Conservation (phyloP, 371 early-diverging fungal species). For the Lichtheimia hyalospora region DNA sequence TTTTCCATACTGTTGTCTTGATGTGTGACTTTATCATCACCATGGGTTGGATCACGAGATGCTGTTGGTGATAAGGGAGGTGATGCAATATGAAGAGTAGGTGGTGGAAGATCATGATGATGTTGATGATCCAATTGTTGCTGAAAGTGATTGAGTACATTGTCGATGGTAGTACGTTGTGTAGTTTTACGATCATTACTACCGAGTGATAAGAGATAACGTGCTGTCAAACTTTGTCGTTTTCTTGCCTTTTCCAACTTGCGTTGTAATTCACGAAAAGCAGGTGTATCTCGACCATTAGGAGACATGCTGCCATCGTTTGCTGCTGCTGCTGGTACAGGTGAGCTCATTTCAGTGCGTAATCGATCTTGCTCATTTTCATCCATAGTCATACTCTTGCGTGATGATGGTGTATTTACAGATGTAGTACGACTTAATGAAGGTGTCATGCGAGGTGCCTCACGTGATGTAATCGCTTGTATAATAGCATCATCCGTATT, state of each 20-base stretch:
- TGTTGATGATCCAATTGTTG: not conserved
- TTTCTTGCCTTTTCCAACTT: slow-evolving; percentile 40
- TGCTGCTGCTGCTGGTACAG: not conserved
- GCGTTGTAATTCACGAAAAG: slow-evolving; percentile 27
- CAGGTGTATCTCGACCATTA: slow-evolving; percentile 13
- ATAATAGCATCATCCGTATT: slow-evolving; percentile 42
- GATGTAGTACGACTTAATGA: slow-evolving; percentile 37
- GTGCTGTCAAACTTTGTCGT: slow-evolving; percentile 46
- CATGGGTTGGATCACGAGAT: too few relatives aligned
- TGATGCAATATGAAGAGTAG: too few relatives aligned
- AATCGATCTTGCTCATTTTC: not conserved
- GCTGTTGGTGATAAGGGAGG: too few relatives aligned
- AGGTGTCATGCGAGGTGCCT: slow-evolving; percentile 35
- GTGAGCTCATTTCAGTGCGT: not conserved
- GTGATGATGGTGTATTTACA: slow-evolving; percentile 3
- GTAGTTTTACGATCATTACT: not conserved
- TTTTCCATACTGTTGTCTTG: too few relatives aligned
- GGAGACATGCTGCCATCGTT: not conserved
- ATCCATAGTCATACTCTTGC: slow-evolving; percentile 1
- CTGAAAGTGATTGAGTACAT: too few relatives aligned
- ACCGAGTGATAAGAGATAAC: slow-evolving; percentile 30
- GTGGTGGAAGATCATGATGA: not conserved
- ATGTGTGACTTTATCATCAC: too few relatives aligned
- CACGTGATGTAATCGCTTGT: slow-evolving; percentile 28
- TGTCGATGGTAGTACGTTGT: not conserved